Evolutionary conservation across 345 rosid species (phyloP).

Genomic region (Citrus medica): DNA sequence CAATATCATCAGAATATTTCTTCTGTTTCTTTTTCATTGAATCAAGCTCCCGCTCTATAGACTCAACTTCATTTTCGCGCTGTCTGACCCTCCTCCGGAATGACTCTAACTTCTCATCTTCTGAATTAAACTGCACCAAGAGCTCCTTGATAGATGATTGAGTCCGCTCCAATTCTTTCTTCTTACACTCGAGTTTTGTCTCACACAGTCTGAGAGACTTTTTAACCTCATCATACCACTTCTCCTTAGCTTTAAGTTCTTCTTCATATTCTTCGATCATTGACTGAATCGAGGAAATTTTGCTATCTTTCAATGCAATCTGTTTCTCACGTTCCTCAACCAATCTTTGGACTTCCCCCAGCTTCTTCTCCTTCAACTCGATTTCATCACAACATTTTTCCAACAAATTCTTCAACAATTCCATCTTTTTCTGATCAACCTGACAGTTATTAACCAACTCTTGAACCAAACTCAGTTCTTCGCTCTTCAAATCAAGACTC

Average conservation of each 20-base stretch:
- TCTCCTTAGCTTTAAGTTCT: conserved; percentile 12
- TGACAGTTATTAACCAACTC: no score
- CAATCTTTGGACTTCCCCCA: background rate
- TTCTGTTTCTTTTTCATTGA: background rate
- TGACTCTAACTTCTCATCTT: conserved; percentile 17
- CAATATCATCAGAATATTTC: conserved; percentile 12
- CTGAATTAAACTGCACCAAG: conserved; percentile 13
- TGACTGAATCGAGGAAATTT: conserved; percentile 5
- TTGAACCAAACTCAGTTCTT: no score
- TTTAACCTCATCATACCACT: conserved; percentile 5
- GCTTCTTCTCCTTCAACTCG: conserved; percentile 10
- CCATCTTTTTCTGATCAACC: no score
- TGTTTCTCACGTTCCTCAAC: background rate
- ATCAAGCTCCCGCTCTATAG: conserved; percentile 19
- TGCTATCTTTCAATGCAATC: background rate
- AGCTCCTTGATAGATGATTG: conserved; percentile 7
- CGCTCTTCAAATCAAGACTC: no score
- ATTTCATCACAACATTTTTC: background rate
- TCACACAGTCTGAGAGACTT: conserved; percentile 5
- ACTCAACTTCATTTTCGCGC: conserved; percentile 5
- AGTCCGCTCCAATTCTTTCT: conserved; percentile 1
- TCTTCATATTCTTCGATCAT: conserved; percentile 6
- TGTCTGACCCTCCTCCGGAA: background rate
- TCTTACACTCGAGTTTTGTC: background rate
- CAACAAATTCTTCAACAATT: no score